These are phyloP conservation scores for Orychophragmus violaceus DNA, from an alignment of 345 rosid genomes.

Conservation along the genomic window DNA sequence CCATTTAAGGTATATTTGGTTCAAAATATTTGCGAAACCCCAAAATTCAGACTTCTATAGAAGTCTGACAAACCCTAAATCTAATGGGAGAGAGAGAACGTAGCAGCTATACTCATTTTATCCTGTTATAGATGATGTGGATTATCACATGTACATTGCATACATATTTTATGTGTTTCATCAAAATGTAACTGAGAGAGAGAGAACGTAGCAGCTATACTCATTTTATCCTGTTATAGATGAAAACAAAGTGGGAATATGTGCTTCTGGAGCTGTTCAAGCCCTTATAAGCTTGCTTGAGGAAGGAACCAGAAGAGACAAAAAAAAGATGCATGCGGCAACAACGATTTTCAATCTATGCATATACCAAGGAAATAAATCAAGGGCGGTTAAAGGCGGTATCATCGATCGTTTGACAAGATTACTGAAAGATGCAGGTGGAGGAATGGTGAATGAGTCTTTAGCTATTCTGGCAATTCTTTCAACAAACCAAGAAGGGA, in stretches of 20 bases:
- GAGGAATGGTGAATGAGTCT: slow-evolving; percentile 95
- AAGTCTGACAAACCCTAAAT: no score
- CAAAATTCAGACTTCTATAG: no score
- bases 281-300: slow-evolving; percentile 78
- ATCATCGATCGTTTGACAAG: slow-evolving; percentile 69
- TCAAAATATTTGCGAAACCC: no score
- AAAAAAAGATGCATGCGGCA: slow-evolving; percentile 95
- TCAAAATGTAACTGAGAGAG: no score
- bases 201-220: slow-evolving; percentile 97
- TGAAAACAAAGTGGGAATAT: slow-evolving; percentile 91
- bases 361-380: slow-evolving; percentile 95
- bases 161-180: no score
- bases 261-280: slow-evolving; percentile 94
- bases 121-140: slow-evolving; percentile 96
- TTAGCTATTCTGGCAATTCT: slow-evolving; percentile 89
- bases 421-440: slow-evolving; percentile 78
- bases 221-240: slow-evolving; percentile 96
- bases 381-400: slow-evolving; percentile 90
- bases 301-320: slow-evolving; percentile 90
- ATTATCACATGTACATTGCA: no score
- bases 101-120: slow-evolving; percentile 94
- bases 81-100: no score
- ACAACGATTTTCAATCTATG: slow-evolving; percentile 93
- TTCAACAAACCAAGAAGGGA: slow-evolving; percentile 88
- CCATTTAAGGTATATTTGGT: no score